Conservation (phyloP, 805 yeast species). For the Hanseniaspora clermontiae region DNA sequence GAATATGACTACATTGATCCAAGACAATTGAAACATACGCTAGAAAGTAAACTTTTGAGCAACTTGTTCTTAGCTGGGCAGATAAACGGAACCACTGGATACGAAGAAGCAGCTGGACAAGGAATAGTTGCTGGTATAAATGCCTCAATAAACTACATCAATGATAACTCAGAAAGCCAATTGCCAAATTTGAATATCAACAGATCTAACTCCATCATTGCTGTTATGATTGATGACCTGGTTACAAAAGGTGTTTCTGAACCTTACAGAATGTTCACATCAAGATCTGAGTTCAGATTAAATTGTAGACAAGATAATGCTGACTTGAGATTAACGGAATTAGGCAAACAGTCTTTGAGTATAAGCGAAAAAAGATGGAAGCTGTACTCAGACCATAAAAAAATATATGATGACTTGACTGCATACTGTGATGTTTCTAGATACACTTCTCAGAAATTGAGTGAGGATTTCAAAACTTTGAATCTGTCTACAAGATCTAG, state of each 20-base stretch:
- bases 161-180: conserved; percentile 26
- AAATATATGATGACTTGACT: conserved; percentile 33
- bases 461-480: conserved; percentile 29
- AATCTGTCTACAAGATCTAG: conserved; percentile 43
- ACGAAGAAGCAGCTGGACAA: conserved; percentile 97
- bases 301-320: conserved; percentile 91
- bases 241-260: conserved; percentile 92
- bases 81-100: conserved; percentile 96
- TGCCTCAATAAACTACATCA: conserved; percentile 53
- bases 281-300: conserved; percentile 85
- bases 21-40: conserved; percentile 58
- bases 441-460: conserved; percentile 55
- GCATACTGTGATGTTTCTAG: conserved; percentile 34
- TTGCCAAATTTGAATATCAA: conserved; percentile 35
- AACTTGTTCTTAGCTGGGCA: conserved; percentile 92
- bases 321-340: conserved; percentile 63
- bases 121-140: conserved; percentile 93
- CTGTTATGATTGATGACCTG: conserved; percentile 85
- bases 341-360: conserved; percentile 55
- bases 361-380: conserved; percentile 49
- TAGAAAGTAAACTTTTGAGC: conserved; percentile 67
- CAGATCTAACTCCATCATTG: conserved; percentile 79
- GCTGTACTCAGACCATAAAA: conserved; percentile 34
- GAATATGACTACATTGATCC: conserved; percentile 97
- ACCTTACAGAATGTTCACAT: conserved; percentile 96